Evolutionary conservation across 768 basidiomycete genomes (phyloP).

Genomic region (Termitomyces sp.): DNA sequence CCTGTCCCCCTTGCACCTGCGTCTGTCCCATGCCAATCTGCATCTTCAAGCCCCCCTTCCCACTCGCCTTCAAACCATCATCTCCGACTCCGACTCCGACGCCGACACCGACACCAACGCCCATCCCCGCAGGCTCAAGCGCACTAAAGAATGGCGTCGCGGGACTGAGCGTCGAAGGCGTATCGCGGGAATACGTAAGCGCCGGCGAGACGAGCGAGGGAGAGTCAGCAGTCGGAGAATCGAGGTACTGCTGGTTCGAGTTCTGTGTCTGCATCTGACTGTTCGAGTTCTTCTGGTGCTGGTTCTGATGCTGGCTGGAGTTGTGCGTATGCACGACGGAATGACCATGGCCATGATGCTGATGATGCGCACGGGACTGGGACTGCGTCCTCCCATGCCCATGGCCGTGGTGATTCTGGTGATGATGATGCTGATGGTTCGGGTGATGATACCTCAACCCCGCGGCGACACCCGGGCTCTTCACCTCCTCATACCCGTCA

Average conservation of each 20-base stretch:
- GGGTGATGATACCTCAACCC: conserved; percentile 12
- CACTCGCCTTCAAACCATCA: not conserved
- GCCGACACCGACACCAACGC: not conserved
- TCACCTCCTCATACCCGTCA: not conserved
- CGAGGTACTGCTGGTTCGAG: not conserved
- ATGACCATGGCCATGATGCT: not conserved
- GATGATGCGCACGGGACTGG: conserved; percentile 1
- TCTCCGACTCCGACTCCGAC: not conserved
- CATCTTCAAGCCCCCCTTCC: not conserved
- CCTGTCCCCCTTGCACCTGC: not conserved
- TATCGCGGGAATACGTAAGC: conserved; percentile 58
- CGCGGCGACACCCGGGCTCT: not conserved
- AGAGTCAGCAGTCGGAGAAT: conserved; percentile 20
- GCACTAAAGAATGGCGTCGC: conserved; percentile 68
- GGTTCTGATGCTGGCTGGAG: not conserved
- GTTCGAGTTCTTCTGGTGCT: not conserved
- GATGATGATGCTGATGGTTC: conserved; percentile 10
- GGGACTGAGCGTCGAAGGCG: conserved; percentile 64
- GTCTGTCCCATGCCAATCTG: not conserved
- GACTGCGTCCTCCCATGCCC: conserved; percentile 1
- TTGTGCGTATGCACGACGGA: not conserved
- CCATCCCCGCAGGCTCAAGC: conserved; percentile 44
- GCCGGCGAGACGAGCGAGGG: conserved; percentile 62
- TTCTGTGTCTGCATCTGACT: not conserved
- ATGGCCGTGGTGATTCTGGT: conserved; percentile 1